These are phyloP conservation scores for Streptanthus diversifolius DNA, from an alignment of 345 rosid genomes.

Conservation along the genomic window DNA sequence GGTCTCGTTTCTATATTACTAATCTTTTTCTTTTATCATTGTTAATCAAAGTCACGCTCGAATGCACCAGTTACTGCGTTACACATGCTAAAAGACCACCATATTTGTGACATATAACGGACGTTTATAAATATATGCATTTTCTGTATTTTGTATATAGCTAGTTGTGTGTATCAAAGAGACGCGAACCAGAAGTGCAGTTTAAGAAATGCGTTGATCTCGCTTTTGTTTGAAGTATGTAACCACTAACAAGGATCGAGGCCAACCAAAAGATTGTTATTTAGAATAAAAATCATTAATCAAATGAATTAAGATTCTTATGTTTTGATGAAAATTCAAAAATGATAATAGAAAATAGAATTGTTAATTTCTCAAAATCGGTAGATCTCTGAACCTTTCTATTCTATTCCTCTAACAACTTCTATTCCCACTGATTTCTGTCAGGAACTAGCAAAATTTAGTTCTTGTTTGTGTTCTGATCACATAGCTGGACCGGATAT, in stretches of 20 bases:
- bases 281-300: background rate
- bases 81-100: background rate
- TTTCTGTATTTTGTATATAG: background rate
- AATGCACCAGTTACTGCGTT: background rate
- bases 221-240: background rate
- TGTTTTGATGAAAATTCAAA: conserved; percentile 26
- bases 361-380: conserved; percentile 14
- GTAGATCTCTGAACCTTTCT: conserved; percentile 39
- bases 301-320: conserved; percentile 9
- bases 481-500: background rate
- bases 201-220: background rate
- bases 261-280: background rate
- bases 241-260: background rate
- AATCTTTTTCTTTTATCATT: no score
- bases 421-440: conserved; percentile 69
- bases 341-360: background rate
- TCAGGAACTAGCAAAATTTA: conserved; percentile 32
- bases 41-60: background rate
- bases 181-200: background rate
- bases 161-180: background rate
- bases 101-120: background rate
- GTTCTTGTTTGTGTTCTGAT: background rate
- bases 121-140: background rate
- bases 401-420: conserved; percentile 73
- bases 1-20: background rate